Conservation (phyloP, 176 grass and related monocot genomes). For the Oryza longistaminata region DNA sequence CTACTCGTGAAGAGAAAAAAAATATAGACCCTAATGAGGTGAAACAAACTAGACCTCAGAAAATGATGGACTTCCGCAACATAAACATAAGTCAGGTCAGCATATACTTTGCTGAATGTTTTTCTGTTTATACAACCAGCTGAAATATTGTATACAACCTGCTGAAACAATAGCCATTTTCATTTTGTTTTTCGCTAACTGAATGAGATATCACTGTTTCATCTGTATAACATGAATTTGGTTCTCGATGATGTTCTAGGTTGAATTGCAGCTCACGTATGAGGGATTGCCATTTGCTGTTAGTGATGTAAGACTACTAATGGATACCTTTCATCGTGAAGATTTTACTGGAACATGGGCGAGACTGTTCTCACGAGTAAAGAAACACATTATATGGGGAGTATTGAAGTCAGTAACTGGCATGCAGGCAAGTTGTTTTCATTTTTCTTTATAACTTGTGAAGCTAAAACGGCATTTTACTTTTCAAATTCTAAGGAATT, state of each 20-base stretch:
- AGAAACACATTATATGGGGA: conserved; percentile 96
- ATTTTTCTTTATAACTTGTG: conserved; percentile 19
- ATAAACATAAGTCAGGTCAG: conserved; percentile 96
- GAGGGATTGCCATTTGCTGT: conserved; percentile 85
- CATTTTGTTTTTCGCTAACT: conserved; percentile 21
- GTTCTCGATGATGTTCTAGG: conserved; percentile 56
- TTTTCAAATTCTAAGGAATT: conserved; percentile 2
- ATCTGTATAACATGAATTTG: conserved; percentile 22
- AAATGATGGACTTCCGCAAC: conserved; percentile 85
- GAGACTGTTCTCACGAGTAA: conserved; percentile 87
- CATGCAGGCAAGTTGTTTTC: conserved; percentile 76
- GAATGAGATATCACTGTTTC: conserved; percentile 23
- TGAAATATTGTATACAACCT: conserved; percentile 22
- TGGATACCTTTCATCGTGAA: conserved; percentile 97
- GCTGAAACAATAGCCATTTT: conserved; percentile 29
- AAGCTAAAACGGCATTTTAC: conserved; percentile 8
- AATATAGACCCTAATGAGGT: conserved; percentile 62
- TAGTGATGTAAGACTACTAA: conserved; percentile 87
- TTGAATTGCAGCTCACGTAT: conserved; percentile 95
- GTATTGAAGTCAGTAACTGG: conserved; percentile 95
- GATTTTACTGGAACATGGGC: conserved; percentile 95
- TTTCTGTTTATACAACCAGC: conserved; percentile 25
- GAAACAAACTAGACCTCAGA: conserved; percentile 73
- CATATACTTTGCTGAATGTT: conserved; percentile 35
- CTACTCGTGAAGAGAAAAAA: conserved; percentile 78